Percentiles rank a stretch among this genome's conserved stretches.
phyloP scores from a whole-genome alignment of 2,329 filamentous ascomycete genomes.

The Ceratocystis diversiconidia region DNA sequence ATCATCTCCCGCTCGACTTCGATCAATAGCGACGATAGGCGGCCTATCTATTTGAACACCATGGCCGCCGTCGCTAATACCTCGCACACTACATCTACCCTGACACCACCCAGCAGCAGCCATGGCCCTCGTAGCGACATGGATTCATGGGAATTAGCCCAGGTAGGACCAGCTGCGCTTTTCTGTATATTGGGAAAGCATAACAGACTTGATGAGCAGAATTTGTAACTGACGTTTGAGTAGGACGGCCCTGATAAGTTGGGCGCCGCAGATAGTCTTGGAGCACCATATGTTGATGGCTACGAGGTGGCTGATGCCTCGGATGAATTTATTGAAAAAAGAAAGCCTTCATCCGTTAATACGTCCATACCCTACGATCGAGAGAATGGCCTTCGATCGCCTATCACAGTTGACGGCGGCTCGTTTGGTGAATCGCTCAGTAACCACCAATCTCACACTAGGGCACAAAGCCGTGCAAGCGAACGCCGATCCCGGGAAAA shows the following conservation, averaged over 20 bases:
- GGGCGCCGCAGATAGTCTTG: background rate
- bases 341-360: constrained; percentile 13
- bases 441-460: constrained; percentile 4
- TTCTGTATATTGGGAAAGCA: background rate
- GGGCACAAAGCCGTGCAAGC: constrained; percentile 16
- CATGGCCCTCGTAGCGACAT: constrained; percentile 6
- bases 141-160: constrained; percentile 9
- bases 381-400: constrained; percentile 11
- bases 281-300: background rate
- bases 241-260: constrained; percentile 11
- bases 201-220: background rate
- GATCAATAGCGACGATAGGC: background rate
- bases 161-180: constrained; percentile 2
- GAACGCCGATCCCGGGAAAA: constrained; percentile 17
- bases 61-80: constrained; percentile 12
- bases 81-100: constrained; percentile 13
- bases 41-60: background rate
- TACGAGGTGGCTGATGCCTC: background rate
- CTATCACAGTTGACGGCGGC: constrained; percentile 13
- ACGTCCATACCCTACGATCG: constrained; percentile 8
- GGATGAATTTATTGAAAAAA: background rate
- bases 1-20: background rate
- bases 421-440: constrained; percentile 11
- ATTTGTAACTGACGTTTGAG: constrained; percentile 2
- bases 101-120: constrained; percentile 16